These are phyloP conservation scores for Trypanosomatidae sp. DNA, from an alignment of 208 protist genomes.

Conservation along the genomic window DNA sequence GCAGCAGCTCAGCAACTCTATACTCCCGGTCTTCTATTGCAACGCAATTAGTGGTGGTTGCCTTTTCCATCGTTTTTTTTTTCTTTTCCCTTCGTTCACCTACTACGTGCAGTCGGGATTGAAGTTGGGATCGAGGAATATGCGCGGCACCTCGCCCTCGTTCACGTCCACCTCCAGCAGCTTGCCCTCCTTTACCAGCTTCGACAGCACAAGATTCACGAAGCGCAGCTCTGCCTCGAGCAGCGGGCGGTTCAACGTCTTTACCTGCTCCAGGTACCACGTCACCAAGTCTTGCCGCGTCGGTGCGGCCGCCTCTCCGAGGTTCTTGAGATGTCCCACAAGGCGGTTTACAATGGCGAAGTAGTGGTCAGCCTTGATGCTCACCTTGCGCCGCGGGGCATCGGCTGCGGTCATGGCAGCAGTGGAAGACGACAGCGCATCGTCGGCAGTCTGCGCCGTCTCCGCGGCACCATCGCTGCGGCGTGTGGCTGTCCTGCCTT, in stretches of 20 bases:
- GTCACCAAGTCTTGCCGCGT: constrained; percentile 78
- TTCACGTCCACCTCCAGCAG: constrained; percentile 79
- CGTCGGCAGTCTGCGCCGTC: too few relatives aligned
- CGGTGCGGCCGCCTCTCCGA: constrained; percentile 71
- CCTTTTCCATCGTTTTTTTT: too few relatives aligned
- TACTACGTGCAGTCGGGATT: too few relatives aligned
- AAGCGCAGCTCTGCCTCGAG: constrained; percentile 83
- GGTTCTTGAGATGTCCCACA: constrained; percentile 55
- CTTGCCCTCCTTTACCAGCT: constrained; percentile 82
- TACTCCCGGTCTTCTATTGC: too few relatives aligned
- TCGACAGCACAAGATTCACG: constrained; percentile 75
- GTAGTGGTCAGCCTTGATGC: constrained; percentile 87
- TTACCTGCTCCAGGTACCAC: constrained; percentile 91
- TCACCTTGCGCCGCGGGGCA: constrained; percentile 52
- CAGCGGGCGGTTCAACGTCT: constrained; percentile 68
- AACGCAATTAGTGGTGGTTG: too few relatives aligned
- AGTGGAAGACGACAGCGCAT: too few relatives aligned
- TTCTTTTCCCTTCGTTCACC: too few relatives aligned
- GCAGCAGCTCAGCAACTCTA: too few relatives aligned
- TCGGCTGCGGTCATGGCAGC: too few relatives aligned
- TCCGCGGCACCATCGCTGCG: too few relatives aligned
- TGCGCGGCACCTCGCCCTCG: constrained; percentile 53
- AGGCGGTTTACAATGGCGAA: constrained; percentile 87
- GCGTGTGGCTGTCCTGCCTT: too few relatives aligned
- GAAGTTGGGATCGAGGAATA: constrained; percentile 91